Base-by-base conservation (phyloP, 345 rosid genomes). In the Bruguiera parviflora region DNA sequence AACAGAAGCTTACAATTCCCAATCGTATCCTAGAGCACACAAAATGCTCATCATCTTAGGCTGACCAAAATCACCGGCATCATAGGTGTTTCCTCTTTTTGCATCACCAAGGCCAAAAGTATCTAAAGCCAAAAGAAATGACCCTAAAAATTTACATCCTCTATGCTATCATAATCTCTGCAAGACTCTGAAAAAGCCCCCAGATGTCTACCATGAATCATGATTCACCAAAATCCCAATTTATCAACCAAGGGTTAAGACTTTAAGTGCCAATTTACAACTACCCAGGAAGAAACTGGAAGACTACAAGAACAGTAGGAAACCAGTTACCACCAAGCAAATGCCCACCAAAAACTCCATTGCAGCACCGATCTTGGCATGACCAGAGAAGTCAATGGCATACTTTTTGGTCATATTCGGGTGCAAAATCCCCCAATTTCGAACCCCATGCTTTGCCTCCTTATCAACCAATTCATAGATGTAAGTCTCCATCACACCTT, bases 391-490 rank as follows among this genome's bases (percentile, higher is more conserved):
- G 62, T 84, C 83, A 60, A 86, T 49, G 28, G 82, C 59, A 31
- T 88, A 93, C 84, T 93, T 89, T 70, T 28, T 75, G 0, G 88
- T 91, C 89, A 88, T 65, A 66, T 93, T 91, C 27, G 79, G 83
- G 61, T 86, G 72, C 70, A 93, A 19, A 67, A 93, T 80, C 52
- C 97, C 97, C 98, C 98, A 91, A 58, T 78, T 79, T 57, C 82
- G 66, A n/a, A 39, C 37, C 55, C 86, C 86, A 35, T 61, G 75
- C 79, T 70, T 78, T 11, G 20, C 78, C 5, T 86, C 87, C 71
- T 71, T 78, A 59, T 89, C 98, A 29, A 80, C 74, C 72, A 93
- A 78, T 78, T 93, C 97, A 61, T 84, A 93, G 19, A 93, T 74
- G 62, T 86, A 93, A 6, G 75, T 82, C 85, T 89, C 89, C 1